Evolutionary conservation across 1,284 basidiomycete genomes (phyloP), one percentile per base, ranked within the genome.

Genomic region (Apiotrichum domesticum): DNA sequence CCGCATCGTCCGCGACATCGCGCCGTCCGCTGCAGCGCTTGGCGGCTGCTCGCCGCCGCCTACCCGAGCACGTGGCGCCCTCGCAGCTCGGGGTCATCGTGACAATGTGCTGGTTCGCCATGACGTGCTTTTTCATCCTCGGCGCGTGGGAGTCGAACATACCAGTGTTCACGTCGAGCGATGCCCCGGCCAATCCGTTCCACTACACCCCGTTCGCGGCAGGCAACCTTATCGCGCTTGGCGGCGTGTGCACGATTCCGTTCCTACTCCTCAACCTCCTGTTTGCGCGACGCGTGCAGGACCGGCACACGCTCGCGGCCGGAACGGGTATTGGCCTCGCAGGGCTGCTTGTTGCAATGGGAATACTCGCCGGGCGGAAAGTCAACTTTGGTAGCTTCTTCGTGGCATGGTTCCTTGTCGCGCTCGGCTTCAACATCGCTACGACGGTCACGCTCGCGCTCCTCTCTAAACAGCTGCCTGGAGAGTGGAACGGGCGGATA

Each of bases 61-160:
- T 11, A 6, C n/a, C 32, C 21, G 9, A 7, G 6, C 15, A 4
- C 10, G 15, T 47, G 6, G n/a, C 33, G 15, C 33, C 29, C 11
- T 34, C 47, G 3, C 55, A 57, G 51, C 33, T 33, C 14, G 51
- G 51, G 11, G 55, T 57, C 2, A 21, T 33, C 0, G 41, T n/a
- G 5, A 52, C 55, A 7, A 57, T 57, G 51, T 48, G 46, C 41
- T 57, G 55, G 55, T 53, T 49, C 10, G 46, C 55, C 35, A 57
- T 57, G 55, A 40, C 35, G 1, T 49, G 41, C 42, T 57, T 57
- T 42, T 57, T 57, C 46, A 52, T 57, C 13, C 55, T 57, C 40
- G 55, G 51, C 40, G 51, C 46, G 8, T 57, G 55, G 55, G 55
- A 57, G 37, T 35, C 51, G 1, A 57, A 57, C 35, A 57, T 57